Percentiles rank a stretch among this genome's conserved stretches.
phyloP scores from a whole-genome alignment of 140 eudicot species.

The Flaveria floridana region DNA sequence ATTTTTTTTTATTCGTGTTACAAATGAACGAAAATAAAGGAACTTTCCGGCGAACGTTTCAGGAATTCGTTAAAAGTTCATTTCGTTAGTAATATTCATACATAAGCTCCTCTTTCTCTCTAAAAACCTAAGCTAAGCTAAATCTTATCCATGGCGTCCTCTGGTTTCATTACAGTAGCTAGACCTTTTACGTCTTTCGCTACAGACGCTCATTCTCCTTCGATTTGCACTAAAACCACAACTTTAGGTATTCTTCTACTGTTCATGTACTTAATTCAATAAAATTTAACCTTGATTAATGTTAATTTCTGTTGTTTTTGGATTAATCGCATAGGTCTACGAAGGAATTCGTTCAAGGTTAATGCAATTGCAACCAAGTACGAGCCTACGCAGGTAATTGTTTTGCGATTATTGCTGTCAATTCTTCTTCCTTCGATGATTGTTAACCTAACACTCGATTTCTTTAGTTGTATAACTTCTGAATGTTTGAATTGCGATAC shows the following conservation, averaged over 20 bases:
- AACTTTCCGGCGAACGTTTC: too few relatives aligned
- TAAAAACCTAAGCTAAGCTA: background rate
- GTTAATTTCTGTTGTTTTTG: background rate
- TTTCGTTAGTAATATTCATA: too few relatives aligned
- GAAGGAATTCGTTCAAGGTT: slow-evolving; percentile 47
- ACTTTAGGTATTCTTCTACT: slow-evolving; percentile 34
- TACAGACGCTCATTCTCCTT: slow-evolving; percentile 36
- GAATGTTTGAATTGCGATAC: background rate
- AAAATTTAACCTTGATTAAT: background rate
- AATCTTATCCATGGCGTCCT: slow-evolving; percentile 80
- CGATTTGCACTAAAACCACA: slow-evolving; percentile 31
- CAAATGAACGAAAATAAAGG: too few relatives aligned
- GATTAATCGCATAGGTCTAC: slow-evolving; percentile 36
- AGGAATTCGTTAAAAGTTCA: too few relatives aligned
- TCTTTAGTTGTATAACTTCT: background rate
- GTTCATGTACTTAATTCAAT: background rate
- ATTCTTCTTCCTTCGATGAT: too few relatives aligned
- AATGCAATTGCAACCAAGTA: slow-evolving; percentile 61
- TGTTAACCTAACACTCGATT: slow-evolving; percentile 7
- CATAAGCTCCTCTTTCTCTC: background rate
- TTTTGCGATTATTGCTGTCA: background rate
- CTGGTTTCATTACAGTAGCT: slow-evolving; percentile 46
- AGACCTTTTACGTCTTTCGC: slow-evolving; percentile 50
- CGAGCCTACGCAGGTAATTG: slow-evolving; percentile 74
- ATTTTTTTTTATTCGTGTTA: too few relatives aligned